Evolutionary conservation across 495 filamentous ascomycete genomes (phyloP), one percentile per base, ranked within the genome.

Genomic region (Penicillium turbatum): DNA sequence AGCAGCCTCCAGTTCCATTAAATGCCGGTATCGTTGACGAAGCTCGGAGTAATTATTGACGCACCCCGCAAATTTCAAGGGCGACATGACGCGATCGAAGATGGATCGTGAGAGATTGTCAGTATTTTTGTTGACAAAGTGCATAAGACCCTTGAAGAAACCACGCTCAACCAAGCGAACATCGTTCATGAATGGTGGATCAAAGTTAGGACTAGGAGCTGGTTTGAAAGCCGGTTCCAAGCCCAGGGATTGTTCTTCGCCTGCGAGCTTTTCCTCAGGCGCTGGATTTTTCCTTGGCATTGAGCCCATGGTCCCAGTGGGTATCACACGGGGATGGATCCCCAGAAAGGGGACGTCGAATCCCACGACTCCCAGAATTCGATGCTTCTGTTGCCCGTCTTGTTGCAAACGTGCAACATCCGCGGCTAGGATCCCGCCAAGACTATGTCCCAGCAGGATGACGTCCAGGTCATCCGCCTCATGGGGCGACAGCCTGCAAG

Each of bases 331-430:
- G 0, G 91, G 90, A 69, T 97, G 90, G 55, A 97, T 85, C 0
- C 92, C 92, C 2, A 96, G 74, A 40, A 93, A 86, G 0, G 92
- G 92, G 0, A 86, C 86, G 68, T 97, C 92, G 49, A 95, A 86
- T 45, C 85, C 86, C n/a, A 97, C 73, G 2, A 82, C 84, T 0
- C 92, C 92, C 12, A 97, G 64, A 16, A 96, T 89, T 3, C 83
- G 80, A 72, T 96, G 90, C n/a, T 81, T 63, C 6, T 50, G 29
- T 19, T 49, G 35, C 7, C 29, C 56, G 6, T 55, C 27, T 35
- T 15, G 32, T 55, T 72, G 79, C 54, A 88, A 67, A 32, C 96
- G 73, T 0, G 81, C 86, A 11, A 95, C 79, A 51, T 97, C 92
- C 2, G 90, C 88, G 15, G 85, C 79, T 7, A 97, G 57, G 19